A percentile compares a stretch with the other conserved stretches of the same genome.
These are phyloP conservation scores for Hordeum marinum DNA, from an alignment of 176 grass and related monocot species.

Conservation along the genomic window DNA sequence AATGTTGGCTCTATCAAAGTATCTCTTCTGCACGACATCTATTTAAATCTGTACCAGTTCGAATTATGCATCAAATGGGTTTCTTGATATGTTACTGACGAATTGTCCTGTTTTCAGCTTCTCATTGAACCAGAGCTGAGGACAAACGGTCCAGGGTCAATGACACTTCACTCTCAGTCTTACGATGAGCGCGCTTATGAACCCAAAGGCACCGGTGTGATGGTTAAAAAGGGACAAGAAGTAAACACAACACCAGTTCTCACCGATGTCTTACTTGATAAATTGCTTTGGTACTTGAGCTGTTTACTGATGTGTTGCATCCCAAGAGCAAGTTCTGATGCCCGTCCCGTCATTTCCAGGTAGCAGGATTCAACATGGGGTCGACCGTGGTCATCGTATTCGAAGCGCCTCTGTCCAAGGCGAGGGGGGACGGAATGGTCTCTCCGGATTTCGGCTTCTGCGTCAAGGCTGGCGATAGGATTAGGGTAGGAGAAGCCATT, in stretches of 20 bases:
- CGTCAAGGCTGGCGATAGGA: slow-evolving; percentile 51
- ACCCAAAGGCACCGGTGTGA: slow-evolving; percentile 44
- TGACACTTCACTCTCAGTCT: slow-evolving; percentile 26
- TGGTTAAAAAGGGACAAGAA: slow-evolving; percentile 53
- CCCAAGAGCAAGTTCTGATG: not conserved
- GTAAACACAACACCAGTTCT: not conserved
- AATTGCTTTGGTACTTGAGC: not conserved
- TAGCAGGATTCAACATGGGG: slow-evolving; percentile 80
- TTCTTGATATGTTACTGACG: not conserved
- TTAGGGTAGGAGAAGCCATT: slow-evolving; percentile 76
- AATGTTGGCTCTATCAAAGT: slow-evolving; percentile 88
- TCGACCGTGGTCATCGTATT: slow-evolving; percentile 81
- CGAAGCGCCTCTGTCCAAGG: slow-evolving; percentile 62
- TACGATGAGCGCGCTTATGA: slow-evolving; percentile 47
- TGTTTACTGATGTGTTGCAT: not conserved
- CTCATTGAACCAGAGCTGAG: slow-evolving; percentile 54
- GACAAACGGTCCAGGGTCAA: slow-evolving; percentile 42
- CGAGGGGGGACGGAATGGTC: slow-evolving; percentile 3
- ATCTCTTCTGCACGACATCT: not conserved
- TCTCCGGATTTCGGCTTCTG: slow-evolving; percentile 57
- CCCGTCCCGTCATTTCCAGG: slow-evolving; percentile 18
- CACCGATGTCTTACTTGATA: not conserved
- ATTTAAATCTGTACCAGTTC: not conserved
- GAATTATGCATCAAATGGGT: not conserved
- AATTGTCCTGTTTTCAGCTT: slow-evolving; percentile 30